Base-by-base conservation (phyloP, 441 rosid species). In the Bocquillonia castaneifolia region DNA sequence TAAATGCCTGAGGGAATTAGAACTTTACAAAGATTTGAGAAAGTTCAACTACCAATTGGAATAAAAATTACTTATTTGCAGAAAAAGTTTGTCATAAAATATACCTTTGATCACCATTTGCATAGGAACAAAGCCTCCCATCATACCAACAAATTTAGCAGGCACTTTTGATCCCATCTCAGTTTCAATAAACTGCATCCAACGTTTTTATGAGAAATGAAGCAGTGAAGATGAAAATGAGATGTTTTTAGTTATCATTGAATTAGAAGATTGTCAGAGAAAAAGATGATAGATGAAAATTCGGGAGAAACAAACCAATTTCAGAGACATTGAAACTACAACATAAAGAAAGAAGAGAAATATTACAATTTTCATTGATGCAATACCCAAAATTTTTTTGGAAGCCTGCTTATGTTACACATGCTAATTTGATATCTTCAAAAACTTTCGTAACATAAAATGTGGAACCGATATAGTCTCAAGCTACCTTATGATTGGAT, bases 71-170 rank as follows among this genome's bases (percentile, higher is more conserved):
- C 1, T 37, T 42, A 22, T 20, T 42, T 71, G 65, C n/a, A 26
- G 8, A 40, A 50, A 39, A 32, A 55, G 34, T 23, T 18, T 14
- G 57, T 37, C 52, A 39, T 9, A 52, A 64, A 63, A 22, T 42
- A 36, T 82, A 94, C 98, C 99, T 87, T 86, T 85, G 75, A 92
- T 71, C 67, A 94, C 84, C 80, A 80, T 73, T 75, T 88, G 82
- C 90, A 92, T 84, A 23, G 92, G 83, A 77, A 94, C 63, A 85
- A 63, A 94, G 74, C 99, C 98, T 39, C 99, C 98, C 68, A 76
- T 15, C 63, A 44, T 18, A 71, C 76, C 77, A 68, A 90, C 10
- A 22, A 86, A 44, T 39, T 72, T 70, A 36, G 72, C 5, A 44
- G 25, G 64, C 25, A 82, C 25, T 56, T 37, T 37, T 59, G 28